phyloP scores from a whole-genome alignment of 2,329 filamentous ascomycete species.

The Corynespora cassiicola region DNA sequence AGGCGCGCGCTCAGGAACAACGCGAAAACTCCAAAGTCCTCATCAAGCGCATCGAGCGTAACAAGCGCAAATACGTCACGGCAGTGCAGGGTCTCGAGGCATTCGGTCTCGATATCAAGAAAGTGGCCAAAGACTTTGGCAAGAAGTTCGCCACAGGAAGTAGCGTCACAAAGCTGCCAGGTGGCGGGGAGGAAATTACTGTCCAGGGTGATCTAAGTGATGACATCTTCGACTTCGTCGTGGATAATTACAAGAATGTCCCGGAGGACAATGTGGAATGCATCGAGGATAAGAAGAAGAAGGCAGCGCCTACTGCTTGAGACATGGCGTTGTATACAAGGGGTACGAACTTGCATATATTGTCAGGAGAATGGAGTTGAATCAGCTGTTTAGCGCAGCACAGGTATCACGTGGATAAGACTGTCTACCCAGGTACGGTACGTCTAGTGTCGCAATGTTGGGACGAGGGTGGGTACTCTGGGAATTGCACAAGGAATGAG shows the following conservation, averaged over 20 bases:
- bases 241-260: conserved; percentile 87
- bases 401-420: too few species aligned
- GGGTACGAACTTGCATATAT: too few species aligned
- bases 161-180: conserved; percentile 86
- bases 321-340: too few species aligned
- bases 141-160: conserved; percentile 98
- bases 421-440: too few species aligned
- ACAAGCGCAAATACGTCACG: conserved; percentile 97
- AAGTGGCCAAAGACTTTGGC: conserved; percentile 93
- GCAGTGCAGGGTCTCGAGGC: conserved; percentile 89
- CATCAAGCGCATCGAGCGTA: conserved; percentile 97
- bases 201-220: conserved; percentile 97
- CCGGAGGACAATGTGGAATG: conserved; percentile 95
- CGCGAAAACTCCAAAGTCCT: conserved; percentile 82
- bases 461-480: too few species aligned
- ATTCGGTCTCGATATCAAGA: conserved; percentile 92
- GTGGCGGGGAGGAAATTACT: conserved; percentile 92
- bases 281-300: conserved; percentile 96
- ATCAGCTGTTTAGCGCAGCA: too few species aligned
- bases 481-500: too few species aligned
- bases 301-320: too few species aligned
- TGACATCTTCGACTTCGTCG: conserved; percentile 89
- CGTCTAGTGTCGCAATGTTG: too few species aligned
- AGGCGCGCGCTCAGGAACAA: conserved; percentile 81
- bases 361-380: too few species aligned